phyloP scores from a whole-genome alignment of 208 protist genomes.

The Trypanosoma congolense region DNA sequence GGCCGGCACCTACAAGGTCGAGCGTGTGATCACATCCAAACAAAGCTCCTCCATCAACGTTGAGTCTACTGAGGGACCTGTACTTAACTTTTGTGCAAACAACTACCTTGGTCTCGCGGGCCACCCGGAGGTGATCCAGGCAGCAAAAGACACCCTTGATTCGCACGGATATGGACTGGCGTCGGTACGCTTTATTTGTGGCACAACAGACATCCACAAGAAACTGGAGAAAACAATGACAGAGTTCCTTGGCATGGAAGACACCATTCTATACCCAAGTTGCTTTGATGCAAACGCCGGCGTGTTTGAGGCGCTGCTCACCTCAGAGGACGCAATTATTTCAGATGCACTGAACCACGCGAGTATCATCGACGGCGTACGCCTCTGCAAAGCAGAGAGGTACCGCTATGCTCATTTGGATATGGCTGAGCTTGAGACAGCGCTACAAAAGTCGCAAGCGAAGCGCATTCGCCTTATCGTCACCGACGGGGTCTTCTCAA shows the following conservation, averaged over 20 bases:
- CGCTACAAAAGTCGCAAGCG: constrained; percentile 47
- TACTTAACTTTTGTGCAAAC: constrained; percentile 90
- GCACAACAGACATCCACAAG: constrained; percentile 86
- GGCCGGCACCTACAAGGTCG: constrained; percentile 73
- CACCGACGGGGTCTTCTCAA: constrained; percentile 85
- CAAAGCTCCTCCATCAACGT: constrained; percentile 55
- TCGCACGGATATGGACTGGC: constrained; percentile 68
- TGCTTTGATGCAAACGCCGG: constrained; percentile 91
- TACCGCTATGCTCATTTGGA: constrained; percentile 63
- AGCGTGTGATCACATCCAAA: constrained; percentile 69
- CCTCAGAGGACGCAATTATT: constrained; percentile 67
- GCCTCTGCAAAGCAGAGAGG: constrained; percentile 70
- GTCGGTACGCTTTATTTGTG: constrained; percentile 89
- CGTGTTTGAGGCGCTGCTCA: constrained; percentile 80
- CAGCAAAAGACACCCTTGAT: constrained; percentile 64
- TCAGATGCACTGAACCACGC: constrained; percentile 85
- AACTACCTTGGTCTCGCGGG: constrained; percentile 86
- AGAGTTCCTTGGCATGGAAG: constrained; percentile 64
- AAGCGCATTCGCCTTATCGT: constrained; percentile 67
- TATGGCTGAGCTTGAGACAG: constrained; percentile 70
- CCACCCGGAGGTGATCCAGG: constrained; percentile 55
- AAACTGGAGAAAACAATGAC: constrained; percentile 65
- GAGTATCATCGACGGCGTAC: constrained; percentile 88
- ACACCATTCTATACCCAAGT: constrained; percentile 84
- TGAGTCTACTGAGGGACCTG: constrained; percentile 4